phyloP scores from a whole-genome alignment of 805 yeast genomes.

The Saturnispora galanensis region DNA sequence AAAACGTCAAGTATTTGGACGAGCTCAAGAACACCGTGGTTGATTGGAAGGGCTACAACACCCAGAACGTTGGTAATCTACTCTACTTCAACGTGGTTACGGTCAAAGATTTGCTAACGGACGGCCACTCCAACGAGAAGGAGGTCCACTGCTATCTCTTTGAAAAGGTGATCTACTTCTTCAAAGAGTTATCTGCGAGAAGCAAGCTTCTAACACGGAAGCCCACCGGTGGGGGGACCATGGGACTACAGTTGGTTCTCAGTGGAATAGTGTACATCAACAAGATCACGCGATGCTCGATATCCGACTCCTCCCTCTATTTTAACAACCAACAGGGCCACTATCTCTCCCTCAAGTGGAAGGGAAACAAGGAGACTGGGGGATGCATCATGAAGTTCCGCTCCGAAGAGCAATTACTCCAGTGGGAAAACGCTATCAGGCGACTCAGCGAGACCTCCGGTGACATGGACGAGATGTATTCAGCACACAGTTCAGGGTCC shows the following conservation, averaged over 20 bases:
- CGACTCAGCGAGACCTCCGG: conserved; percentile 25
- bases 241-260: conserved; percentile 16
- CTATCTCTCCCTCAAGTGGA: conserved; percentile 62
- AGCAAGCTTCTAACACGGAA: conserved; percentile 39
- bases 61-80: conserved; percentile 75
- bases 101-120: conserved; percentile 45
- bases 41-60: conserved; percentile 88
- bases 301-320: conserved; percentile 24
- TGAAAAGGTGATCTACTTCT: conserved; percentile 53
- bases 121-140: conserved; percentile 56
- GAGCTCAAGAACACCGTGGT: conserved; percentile 64
- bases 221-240: conserved; percentile 33
- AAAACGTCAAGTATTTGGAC: conserved; percentile 63
- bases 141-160: conserved; percentile 87
- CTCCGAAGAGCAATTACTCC: conserved; percentile 72
- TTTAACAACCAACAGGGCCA: conserved; percentile 33
- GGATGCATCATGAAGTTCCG: conserved; percentile 73
- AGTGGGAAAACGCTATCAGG: conserved; percentile 69
- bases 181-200: conserved; percentile 47
- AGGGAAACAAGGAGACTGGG: conserved; percentile 81
- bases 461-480: neutral
- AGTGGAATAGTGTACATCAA: conserved; percentile 26
- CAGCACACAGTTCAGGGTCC: conserved; percentile 12
- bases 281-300: conserved; percentile 19
- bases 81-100: conserved; percentile 63